Conservation (phyloP, 257 asterid genomes). For the Solanum rostratum region DNA sequence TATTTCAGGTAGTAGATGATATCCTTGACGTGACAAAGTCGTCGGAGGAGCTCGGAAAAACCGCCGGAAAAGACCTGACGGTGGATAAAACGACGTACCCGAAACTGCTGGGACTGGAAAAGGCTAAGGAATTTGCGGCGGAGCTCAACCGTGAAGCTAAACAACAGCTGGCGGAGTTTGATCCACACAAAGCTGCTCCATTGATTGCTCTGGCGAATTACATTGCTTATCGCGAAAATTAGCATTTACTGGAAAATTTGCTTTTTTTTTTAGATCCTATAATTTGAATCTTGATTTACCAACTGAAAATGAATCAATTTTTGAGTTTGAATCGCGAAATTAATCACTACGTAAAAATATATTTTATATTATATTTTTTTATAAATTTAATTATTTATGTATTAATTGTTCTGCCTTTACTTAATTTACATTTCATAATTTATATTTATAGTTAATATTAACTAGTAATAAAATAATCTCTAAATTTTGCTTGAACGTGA, state of each 20-base stretch:
- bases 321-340: neutral
- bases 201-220: slow-evolving; percentile 62
- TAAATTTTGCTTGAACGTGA: neutral
- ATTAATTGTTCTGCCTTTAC: too few species aligned
- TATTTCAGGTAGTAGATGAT: slow-evolving; percentile 76
- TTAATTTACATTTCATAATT: too few species aligned
- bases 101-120: slow-evolving; percentile 62
- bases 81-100: slow-evolving; percentile 69
- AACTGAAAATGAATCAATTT: neutral
- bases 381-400: too few species aligned
- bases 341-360: too few species aligned
- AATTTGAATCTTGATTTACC: neutral
- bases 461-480: too few species aligned
- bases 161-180: slow-evolving; percentile 43
- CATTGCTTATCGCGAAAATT: slow-evolving; percentile 53
- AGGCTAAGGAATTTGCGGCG: slow-evolving; percentile 51
- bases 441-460: too few species aligned
- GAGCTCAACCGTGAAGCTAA: slow-evolving; percentile 48
- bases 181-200: slow-evolving; percentile 45
- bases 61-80: slow-evolving; percentile 66
- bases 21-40: slow-evolving; percentile 70
- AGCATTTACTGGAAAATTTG: neutral
- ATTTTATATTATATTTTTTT: too few species aligned
- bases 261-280: too few species aligned
- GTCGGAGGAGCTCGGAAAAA: slow-evolving; percentile 57